Percentiles rank a stretch among this genome's conserved stretches.
Evolutionary conservation across 2,329 filamentous ascomycete species (phyloP).

Genomic region (Arthrobotrys iridis): DNA sequence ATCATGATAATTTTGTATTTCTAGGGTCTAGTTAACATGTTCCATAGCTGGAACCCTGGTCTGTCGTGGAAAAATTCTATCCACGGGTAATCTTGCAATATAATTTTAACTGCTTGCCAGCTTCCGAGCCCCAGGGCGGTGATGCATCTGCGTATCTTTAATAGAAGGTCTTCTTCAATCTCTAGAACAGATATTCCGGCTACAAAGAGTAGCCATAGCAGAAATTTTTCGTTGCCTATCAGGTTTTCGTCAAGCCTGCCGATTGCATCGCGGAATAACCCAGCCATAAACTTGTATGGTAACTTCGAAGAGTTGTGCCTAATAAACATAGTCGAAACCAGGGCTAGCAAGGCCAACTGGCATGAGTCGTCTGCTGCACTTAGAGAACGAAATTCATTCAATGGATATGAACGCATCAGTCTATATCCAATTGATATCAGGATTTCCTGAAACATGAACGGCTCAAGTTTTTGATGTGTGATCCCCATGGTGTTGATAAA

Average conservation of each 20-base stretch:
- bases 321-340: constrained; percentile 38
- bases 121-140: background rate
- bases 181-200: constrained; percentile 13
- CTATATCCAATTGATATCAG: constrained; percentile 33
- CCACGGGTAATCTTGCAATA: constrained; percentile 30
- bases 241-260: background rate
- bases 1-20: background rate
- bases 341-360: constrained; percentile 9
- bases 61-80: constrained; percentile 32
- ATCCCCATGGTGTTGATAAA: constrained; percentile 4
- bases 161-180: background rate
- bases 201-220: constrained; percentile 32
- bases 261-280: background rate
- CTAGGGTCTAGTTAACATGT: background rate
- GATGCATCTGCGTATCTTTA: background rate
- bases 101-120: background rate
- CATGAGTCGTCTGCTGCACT: constrained; percentile 21
- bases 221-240: background rate
- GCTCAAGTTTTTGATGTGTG: background rate
- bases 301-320: background rate
- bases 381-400: background rate
- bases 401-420: background rate
- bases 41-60: constrained; percentile 17
- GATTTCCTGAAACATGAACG: constrained; percentile 34
- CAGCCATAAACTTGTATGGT: constrained; percentile 16